Evolutionary conservation across 306 rosid species (phyloP), one percentile per base, ranked within the genome.

Genomic region (Cicer judaicum): DNA sequence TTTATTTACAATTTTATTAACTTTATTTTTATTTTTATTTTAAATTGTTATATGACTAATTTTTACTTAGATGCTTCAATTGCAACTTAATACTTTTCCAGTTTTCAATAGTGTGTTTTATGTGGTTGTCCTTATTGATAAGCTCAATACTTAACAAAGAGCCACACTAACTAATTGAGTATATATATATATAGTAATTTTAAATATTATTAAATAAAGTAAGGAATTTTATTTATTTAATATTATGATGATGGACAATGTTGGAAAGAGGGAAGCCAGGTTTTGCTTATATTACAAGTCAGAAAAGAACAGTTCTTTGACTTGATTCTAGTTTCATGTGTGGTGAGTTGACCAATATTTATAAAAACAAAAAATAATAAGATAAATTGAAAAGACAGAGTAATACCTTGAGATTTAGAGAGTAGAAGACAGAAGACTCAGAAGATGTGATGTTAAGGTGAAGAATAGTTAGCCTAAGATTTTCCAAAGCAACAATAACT

Each of bases 331-430:
- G 40, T 60, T 43, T 10, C 64, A 18, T 12, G 29, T 47, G 14
- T 46, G 64, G 14, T 54, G 74, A 85, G 82, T 86, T 88, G 95
- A 89, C 92, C 65, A 57, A 57, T 8, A 55, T 47, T 65, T 9
- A 12, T 38, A 44, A 42, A 59, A 49, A 3, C 10, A 54, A 13
- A 16, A 47, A n/a, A 57, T 14, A 34, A 5, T 49, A 7, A 78
- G 29, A 24, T 29, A 40, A 54, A 15, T 43, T 39, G 56, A 21
- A 36, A 77, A 70, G 85, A 65, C 77, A 76, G 54, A 74, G 70
- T 73, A 82, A 75, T 85, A 94, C 99, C 99, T 89, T 92, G 88
- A 94, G 98, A 84, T 94, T 92, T 89, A 94, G 82, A 64, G 96
- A 90, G 90, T 90, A 94, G 15, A 89, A 85, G 65, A 90, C 89